Evolutionary conservation across 2,329 filamentous ascomycete genomes (phyloP).

Genomic region (Chaetoscypha palmicola): DNA sequence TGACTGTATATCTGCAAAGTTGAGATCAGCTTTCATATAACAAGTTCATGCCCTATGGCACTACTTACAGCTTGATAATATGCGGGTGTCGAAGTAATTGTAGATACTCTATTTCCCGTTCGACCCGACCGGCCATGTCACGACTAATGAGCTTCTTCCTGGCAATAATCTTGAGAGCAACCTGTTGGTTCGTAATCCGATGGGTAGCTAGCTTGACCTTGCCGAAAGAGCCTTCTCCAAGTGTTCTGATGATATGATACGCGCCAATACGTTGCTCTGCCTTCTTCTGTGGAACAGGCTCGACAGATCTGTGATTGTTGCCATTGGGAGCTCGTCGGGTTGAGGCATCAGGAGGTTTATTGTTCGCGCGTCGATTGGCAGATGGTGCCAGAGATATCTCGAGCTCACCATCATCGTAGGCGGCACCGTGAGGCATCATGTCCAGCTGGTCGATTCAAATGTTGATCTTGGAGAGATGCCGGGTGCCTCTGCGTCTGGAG

Average conservation of each 20-base stretch:
- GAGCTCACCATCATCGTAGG: conserved; percentile 75
- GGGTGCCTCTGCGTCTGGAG: conserved; percentile 3
- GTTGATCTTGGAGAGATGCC: conserved; percentile 14
- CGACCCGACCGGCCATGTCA: conserved; percentile 96
- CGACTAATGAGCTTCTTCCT: conserved; percentile 92
- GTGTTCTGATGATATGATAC: conserved; percentile 82
- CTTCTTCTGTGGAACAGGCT: conserved; percentile 37
- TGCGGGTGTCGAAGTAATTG: conserved; percentile 93
- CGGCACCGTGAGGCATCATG: conserved; percentile 30
- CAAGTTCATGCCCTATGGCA: conserved; percentile 16
- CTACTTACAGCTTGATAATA: conserved; percentile 90
- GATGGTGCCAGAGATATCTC: conserved; percentile 67
- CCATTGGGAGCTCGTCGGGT: conserved; percentile 23
- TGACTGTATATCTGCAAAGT: conserved; percentile 73
- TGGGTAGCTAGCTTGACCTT: conserved; percentile 98
- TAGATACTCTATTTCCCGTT: conserved; percentile 96
- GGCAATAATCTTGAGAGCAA: conserved; percentile 96
- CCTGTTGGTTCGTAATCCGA: conserved; percentile 85
- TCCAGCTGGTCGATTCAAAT: conserved; percentile 8
- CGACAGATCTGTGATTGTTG: conserved; percentile 16
- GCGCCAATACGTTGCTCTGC: conserved; percentile 81
- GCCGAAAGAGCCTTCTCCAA: conserved; percentile 95
- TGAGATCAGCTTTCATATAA: conserved; percentile 22
- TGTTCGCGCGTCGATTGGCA: conserved; percentile 48
- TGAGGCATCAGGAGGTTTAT: conserved; percentile 30